A percentile compares a stretch with the other conserved stretches of the same genome.
Conservation (phyloP, 1,139 yeast genomes). For the Taiozyma onychis region DNA sequence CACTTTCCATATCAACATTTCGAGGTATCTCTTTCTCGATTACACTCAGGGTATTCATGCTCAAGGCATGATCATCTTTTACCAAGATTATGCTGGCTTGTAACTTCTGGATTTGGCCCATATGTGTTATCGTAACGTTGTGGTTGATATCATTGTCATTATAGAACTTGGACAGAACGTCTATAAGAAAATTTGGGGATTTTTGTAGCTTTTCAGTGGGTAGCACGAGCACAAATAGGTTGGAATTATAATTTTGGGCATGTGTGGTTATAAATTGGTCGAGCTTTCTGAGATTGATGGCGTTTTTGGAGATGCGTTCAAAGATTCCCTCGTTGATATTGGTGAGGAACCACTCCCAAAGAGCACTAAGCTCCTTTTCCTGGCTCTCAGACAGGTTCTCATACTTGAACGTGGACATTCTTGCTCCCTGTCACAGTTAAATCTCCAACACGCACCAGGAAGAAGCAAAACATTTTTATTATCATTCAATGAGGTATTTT, state of each 20-base stretch:
- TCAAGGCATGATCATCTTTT: neutral
- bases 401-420: constrained; percentile 8
- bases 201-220: constrained; percentile 3
- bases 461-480: neutral
- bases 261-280: constrained; percentile 3
- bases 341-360: constrained; percentile 9
- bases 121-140: constrained; percentile 5
- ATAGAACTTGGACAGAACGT: constrained; percentile 3
- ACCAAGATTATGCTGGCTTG: constrained; percentile 8
- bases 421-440: neutral
- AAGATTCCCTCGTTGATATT: constrained; percentile 7
- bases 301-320: constrained; percentile 5
- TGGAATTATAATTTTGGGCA: constrained; percentile 1
- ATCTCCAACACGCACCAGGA: neutral
- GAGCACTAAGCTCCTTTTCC: constrained; percentile 3
- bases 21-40: neutral
- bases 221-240: constrained; percentile 2
- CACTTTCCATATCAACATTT: neutral
- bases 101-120: constrained; percentile 3
- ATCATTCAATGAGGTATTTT: neutral
- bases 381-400: constrained; percentile 1
- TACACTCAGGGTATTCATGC: no score
- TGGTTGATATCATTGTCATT: neutral
- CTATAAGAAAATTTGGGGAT: constrained; percentile 3
- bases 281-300: neutral